Evolutionary conservation across 1,139 yeast species (phyloP).

Genomic region (Entelexis paramagnoliae): DNA sequence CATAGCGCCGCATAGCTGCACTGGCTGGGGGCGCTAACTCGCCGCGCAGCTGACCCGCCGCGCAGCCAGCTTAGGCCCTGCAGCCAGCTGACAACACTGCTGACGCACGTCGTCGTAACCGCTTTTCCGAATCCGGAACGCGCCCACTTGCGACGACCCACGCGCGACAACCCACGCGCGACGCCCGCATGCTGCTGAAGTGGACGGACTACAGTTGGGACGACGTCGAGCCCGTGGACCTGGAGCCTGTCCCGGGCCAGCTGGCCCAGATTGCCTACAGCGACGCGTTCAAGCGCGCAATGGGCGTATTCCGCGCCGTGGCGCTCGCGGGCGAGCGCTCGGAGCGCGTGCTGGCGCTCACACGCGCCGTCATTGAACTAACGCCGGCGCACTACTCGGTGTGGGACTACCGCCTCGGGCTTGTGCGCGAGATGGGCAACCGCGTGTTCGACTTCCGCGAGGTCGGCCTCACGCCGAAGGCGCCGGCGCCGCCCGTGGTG

Average conservation of each 20-base stretch:
- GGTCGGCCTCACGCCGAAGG: constrained; percentile 19
- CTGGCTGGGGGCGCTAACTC: too few relatives aligned
- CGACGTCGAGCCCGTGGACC: constrained; percentile 30
- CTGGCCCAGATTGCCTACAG: constrained; percentile 71
- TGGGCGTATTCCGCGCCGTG: constrained; percentile 55
- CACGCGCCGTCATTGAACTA: constrained; percentile 50
- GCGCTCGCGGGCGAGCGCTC: constrained; percentile 53
- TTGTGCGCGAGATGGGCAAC: constrained; percentile 36
- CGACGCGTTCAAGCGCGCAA: constrained; percentile 52
- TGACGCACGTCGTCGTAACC: too few relatives aligned
- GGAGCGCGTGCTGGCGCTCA: constrained; percentile 58
- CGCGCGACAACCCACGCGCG: background rate
- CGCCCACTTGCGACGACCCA: too few relatives aligned
- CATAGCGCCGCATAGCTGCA: too few relatives aligned
- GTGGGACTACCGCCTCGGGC: constrained; percentile 67
- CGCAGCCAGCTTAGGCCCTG: too few relatives aligned
- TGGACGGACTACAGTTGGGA: constrained; percentile 29
- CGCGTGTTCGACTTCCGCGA: constrained; percentile 25
- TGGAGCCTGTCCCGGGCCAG: constrained; percentile 34
- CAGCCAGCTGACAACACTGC: too few relatives aligned
- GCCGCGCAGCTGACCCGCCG: too few relatives aligned
- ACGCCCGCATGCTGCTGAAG: constrained; percentile 10
- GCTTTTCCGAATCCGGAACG: background rate
- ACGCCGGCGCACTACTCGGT: constrained; percentile 89
- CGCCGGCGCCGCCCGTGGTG: constrained; percentile 20